phyloP scores from a whole-genome alignment of 345 rosid genomes.

The Camelina neglecta region DNA sequence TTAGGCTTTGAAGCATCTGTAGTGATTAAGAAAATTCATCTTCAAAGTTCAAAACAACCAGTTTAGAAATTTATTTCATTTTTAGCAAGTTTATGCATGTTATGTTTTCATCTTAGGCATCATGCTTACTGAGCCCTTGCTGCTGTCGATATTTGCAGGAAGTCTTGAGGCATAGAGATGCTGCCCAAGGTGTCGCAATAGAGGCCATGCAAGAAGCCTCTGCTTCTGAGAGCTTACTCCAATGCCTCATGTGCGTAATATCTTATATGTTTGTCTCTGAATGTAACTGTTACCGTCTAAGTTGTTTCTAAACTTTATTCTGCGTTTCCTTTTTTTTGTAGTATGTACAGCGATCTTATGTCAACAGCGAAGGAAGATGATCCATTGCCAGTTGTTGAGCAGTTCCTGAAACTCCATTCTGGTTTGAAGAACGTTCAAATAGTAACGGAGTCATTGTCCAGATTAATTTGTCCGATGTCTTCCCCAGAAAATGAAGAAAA shows the following conservation, averaged over 20 bases:
- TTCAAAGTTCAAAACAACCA: background rate
- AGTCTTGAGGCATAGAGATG: slow-evolving; percentile 85
- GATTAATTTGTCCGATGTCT: slow-evolving; percentile 48
- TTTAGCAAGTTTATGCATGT: background rate
- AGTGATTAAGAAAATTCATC: background rate
- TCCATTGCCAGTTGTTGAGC: slow-evolving; percentile 88
- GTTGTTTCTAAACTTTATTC: slow-evolving; percentile 20
- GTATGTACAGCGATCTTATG: slow-evolving; percentile 72
- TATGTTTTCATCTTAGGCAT: slow-evolving; percentile 24
- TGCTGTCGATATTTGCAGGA: slow-evolving; percentile 51
- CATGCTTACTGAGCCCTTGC: slow-evolving; percentile 8
- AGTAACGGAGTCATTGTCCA: slow-evolving; percentile 68
- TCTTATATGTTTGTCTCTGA: background rate
- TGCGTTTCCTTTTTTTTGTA: slow-evolving; percentile 48
- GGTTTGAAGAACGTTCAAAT: slow-evolving; percentile 58
- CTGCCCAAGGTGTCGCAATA: slow-evolving; percentile 82
- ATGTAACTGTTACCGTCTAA: background rate
- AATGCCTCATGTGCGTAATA: slow-evolving; percentile 73
- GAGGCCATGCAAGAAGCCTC: slow-evolving; percentile 97
- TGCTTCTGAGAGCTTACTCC: slow-evolving; percentile 89
- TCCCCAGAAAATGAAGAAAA: slow-evolving; percentile 61
- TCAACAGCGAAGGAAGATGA: slow-evolving; percentile 82
- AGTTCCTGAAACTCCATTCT: slow-evolving; percentile 76
- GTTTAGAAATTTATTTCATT: background rate
- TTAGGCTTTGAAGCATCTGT: slow-evolving; percentile 8